Evolutionary conservation across 306 rosid genomes (phyloP).

Genomic region (Crataegus laevigata): DNA sequence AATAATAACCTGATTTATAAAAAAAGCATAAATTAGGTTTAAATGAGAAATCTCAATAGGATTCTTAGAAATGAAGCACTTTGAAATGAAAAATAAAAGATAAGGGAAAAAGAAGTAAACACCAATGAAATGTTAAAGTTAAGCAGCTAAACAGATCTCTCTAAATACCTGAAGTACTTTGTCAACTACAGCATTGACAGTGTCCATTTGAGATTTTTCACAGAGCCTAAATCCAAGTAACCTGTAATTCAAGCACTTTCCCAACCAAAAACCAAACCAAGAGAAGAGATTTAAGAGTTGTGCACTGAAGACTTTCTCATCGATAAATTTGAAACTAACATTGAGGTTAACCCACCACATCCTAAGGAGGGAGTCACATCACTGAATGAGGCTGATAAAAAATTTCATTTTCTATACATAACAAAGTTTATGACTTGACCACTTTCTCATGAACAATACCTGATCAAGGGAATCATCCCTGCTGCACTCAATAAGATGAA

Average conservation of each 20-base stretch:
- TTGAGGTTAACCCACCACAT: background rate
- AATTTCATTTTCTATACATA: background rate
- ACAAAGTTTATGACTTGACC: background rate
- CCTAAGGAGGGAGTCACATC: conserved; percentile 2
- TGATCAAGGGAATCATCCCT: conserved; percentile 68
- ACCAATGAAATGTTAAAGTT: background rate
- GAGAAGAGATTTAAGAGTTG: background rate
- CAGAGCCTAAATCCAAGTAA: conserved; percentile 86
- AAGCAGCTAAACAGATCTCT: conserved; percentile 16
- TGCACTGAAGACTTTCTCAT: background rate
- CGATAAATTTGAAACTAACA: background rate
- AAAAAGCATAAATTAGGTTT: background rate
- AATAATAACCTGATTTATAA: conserved; percentile 48
- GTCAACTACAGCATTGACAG: conserved; percentile 47
- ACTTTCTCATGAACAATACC: conserved; percentile 36
- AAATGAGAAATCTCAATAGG: conserved; percentile 1
- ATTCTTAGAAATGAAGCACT: background rate
- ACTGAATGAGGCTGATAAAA: conserved; percentile 3
- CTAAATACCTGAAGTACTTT: conserved; percentile 57
- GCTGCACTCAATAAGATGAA: conserved; percentile 63
- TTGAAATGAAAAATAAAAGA: background rate
- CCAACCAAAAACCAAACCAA: conserved; percentile 21
- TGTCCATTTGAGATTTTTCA: conserved; percentile 42
- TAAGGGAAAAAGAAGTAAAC: background rate
- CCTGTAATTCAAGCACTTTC: conserved; percentile 81